Evolutionary conservation across 768 basidiomycete species (phyloP), one percentile per base, ranked within the genome.

Genomic region (Pleurotus eryngii): DNA sequence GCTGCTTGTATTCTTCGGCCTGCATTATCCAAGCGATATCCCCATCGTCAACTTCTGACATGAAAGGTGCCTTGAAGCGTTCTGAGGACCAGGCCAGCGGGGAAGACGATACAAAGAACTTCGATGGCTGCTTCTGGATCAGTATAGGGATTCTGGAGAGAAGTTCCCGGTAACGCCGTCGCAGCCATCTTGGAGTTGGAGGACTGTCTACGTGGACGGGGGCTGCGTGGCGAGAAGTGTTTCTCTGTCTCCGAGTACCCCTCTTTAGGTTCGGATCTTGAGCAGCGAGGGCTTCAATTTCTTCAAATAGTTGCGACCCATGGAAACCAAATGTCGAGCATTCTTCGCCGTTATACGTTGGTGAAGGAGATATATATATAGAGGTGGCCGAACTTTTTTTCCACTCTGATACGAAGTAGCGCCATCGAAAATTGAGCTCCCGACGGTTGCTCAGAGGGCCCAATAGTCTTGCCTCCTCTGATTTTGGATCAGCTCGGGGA

Each of bases 401-500:
- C 60, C 74, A 74, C 65, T 89, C 81, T 8, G 60, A 62, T 14
- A 67, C 71, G 68, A 84, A 90, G 64, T 77, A 89, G 18, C 83
- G 81, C 83, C 86, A 82, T 18, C 83, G 83, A 46, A 85, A 76
- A 69, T 94, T 93, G 49, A 84, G 76, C 67, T 90, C 82, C 45
- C 90, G 81, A 37, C 90, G 82, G 65, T 82, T 88, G 74, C 87
- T 89, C 43, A 91, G 73, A 8, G 77, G 81, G 2, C 89, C 90
- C 35, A 89, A 71, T 3, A 87, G 62, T 26, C 67, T 67, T 1
- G 84, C 83, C 54, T 89, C 86, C 56, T 81, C 74, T 7, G 87
- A 86, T 2, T 67, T 60, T 17, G 82, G 79, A 59, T 85, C 70
- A 27, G 83, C 84, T 18, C 81, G 81, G n/a, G 67, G 61, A 1